phyloP scores from a whole-genome alignment of 2,329 filamentous ascomycete genomes.

The Plectosphaerella plurivora region DNA sequence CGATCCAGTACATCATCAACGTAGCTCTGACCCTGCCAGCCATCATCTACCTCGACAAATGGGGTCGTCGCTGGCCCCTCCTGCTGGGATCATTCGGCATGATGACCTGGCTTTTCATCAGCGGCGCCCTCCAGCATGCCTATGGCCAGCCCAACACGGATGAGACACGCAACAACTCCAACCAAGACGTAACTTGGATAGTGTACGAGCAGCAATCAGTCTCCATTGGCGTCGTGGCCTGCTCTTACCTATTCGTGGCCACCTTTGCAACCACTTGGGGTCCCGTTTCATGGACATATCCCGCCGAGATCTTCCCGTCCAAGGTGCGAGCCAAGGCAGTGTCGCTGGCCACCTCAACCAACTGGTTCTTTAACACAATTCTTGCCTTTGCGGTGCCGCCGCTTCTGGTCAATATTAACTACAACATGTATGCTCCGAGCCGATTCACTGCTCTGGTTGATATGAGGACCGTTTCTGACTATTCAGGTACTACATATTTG shows the following conservation, averaged over 20 bases:
- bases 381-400: conserved; percentile 50
- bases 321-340: conserved; percentile 40
- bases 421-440: conserved; percentile 34
- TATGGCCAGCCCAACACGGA: conserved; percentile 48
- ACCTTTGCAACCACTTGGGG: conserved; percentile 38
- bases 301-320: conserved; percentile 40
- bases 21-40: conserved; percentile 55
- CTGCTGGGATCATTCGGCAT: conserved; percentile 53
- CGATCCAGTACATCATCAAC: conserved; percentile 62
- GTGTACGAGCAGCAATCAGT: conserved; percentile 44
- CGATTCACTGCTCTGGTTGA: no score
- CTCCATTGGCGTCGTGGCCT: conserved; percentile 62
- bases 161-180: conserved; percentile 28
- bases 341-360: conserved; percentile 32
- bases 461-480: no score
- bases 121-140: conserved; percentile 56
- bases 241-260: conserved; percentile 61
- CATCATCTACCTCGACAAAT: conserved; percentile 55
- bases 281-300: conserved; percentile 45
- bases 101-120: conserved; percentile 59
- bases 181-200: conserved; percentile 53
- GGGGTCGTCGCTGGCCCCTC: conserved; percentile 53
- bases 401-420: conserved; percentile 51
- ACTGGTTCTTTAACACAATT: conserved; percentile 45
- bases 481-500: conserved; percentile 65